Evolutionary conservation across 768 basidiomycete species (phyloP).

Genomic region (Tulasnella sp.): DNA sequence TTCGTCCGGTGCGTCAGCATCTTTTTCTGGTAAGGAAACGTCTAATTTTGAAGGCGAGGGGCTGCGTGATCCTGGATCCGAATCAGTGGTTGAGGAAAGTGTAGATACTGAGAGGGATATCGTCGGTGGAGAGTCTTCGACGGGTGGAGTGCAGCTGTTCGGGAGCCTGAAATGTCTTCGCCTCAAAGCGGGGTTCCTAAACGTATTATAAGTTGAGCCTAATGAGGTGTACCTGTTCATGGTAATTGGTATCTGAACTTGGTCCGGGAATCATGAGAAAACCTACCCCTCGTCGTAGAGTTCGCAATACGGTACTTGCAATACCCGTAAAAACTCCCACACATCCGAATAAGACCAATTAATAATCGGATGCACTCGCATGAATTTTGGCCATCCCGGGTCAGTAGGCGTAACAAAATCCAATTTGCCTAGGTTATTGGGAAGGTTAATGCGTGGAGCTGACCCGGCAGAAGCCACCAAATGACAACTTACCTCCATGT

Average conservation of each 20-base stretch:
- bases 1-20: too few species aligned
- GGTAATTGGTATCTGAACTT: not conserved
- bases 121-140: too few species aligned
- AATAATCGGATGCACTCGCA: constrained; percentile 89
- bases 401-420: constrained; percentile 70
- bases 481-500: constrained; percentile 74
- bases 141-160: too few species aligned
- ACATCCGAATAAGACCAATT: constrained; percentile 87
- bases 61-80: too few species aligned
- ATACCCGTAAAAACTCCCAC: constrained; percentile 68
- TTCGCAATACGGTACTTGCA: constrained; percentile 73
- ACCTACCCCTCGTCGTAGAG: constrained; percentile 85
- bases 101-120: too few species aligned
- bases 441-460: constrained; percentile 3
- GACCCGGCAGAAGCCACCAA: not conserved
- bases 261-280: not conserved
- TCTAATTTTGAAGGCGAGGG: too few species aligned
- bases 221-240: constrained; percentile 81
- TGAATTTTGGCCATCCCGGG: constrained; percentile 74
- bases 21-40: too few species aligned
- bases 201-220: constrained; percentile 89
- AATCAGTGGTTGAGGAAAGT: too few species aligned
- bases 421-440: constrained; percentile 45
- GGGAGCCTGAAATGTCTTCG: constrained; percentile 19
- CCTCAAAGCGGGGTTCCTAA: constrained; percentile 74